Evolutionary conservation across 306 rosid genomes (phyloP).

Genomic region (Corylus americana): DNA sequence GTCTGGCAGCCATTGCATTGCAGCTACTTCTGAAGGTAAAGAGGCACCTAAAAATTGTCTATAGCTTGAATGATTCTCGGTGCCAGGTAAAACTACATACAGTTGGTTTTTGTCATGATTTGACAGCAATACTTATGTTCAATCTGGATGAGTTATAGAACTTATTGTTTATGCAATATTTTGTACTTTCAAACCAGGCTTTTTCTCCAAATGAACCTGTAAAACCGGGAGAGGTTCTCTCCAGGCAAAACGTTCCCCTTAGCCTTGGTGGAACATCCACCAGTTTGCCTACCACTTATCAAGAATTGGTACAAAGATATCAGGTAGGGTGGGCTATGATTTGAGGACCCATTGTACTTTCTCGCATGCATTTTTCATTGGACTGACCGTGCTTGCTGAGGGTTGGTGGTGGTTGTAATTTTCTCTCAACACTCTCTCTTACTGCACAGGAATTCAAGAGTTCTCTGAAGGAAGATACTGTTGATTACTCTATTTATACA

Average conservation of each 20-base stretch:
- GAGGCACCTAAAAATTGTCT: slow-evolving; percentile 86
- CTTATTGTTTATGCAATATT: neutral
- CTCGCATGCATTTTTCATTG: neutral
- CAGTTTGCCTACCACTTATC: slow-evolving; percentile 66
- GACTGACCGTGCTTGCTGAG: neutral
- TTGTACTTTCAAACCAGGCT: slow-evolving; percentile 52
- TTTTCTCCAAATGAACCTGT: slow-evolving; percentile 79
- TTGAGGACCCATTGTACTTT: neutral
- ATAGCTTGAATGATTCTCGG: slow-evolving; percentile 77
- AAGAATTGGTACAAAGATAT: slow-evolving; percentile 76
- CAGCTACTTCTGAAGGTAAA: slow-evolving; percentile 94
- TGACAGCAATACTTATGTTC: neutral
- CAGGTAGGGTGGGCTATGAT: slow-evolving; percentile 54
- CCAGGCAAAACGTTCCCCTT: slow-evolving; percentile 73
- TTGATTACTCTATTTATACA: slow-evolving; percentile 80
- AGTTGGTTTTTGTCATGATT: slow-evolving; percentile 4
- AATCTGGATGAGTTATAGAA: slow-evolving; percentile 6
- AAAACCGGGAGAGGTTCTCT: slow-evolving; percentile 81
- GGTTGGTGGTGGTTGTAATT: slow-evolving; percentile 1
- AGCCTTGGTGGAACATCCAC: slow-evolving; percentile 59
- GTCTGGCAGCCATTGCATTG: slow-evolving; percentile 75
- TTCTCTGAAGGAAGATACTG: slow-evolving; percentile 76
- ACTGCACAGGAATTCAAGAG: slow-evolving; percentile 75
- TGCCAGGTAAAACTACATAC: slow-evolving; percentile 67
- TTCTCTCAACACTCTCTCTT: slow-evolving; percentile 4